Conservation (phyloP, 1,284 basidiomycete species). For the Microbotryum silenes-acaulis region DNA sequence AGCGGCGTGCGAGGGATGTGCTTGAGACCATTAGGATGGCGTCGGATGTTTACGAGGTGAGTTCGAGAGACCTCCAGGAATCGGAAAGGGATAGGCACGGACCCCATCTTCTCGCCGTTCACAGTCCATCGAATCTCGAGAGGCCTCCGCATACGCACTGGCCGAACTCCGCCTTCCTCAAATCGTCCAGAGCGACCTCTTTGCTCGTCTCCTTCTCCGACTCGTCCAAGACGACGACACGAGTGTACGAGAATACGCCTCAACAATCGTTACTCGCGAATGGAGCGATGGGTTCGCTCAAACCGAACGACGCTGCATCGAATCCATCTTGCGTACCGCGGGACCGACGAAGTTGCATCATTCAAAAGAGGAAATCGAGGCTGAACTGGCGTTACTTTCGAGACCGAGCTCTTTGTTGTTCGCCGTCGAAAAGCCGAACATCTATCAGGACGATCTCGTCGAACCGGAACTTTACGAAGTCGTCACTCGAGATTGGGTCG, state of each 20-base stretch:
- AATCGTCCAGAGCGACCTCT: background rate
- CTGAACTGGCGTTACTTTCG: slow-evolving; percentile 16
- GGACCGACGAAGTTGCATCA: background rate
- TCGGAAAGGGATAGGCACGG: background rate
- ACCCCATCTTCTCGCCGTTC: background rate
- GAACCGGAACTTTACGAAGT: slow-evolving; percentile 2
- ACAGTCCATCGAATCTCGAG: slow-evolving; percentile 28
- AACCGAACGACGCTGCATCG: too few species aligned
- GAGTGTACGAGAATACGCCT: slow-evolving; percentile 12
- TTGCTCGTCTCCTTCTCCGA: slow-evolving; percentile 6
- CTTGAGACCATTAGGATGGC: background rate
- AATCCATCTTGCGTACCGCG: background rate
- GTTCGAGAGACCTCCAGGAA: too few species aligned
- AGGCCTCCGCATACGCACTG: slow-evolving; percentile 20
- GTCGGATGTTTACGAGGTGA: slow-evolving; percentile 5
- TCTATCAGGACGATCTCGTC: slow-evolving; percentile 25
- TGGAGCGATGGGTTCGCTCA: background rate
- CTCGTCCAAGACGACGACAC: slow-evolving; percentile 29
- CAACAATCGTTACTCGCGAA: background rate
- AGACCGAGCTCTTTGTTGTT: slow-evolving; percentile 29
- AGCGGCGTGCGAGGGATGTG: background rate
- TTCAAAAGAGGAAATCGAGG: slow-evolving; percentile 1
- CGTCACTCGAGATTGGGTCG: background rate
- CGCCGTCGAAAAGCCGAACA: slow-evolving; percentile 30
- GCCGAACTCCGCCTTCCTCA: background rate